Evolutionary conservation across 768 basidiomycete species (phyloP), one percentile per base, ranked within the genome.

Genomic region (Leccinum variicolor): DNA sequence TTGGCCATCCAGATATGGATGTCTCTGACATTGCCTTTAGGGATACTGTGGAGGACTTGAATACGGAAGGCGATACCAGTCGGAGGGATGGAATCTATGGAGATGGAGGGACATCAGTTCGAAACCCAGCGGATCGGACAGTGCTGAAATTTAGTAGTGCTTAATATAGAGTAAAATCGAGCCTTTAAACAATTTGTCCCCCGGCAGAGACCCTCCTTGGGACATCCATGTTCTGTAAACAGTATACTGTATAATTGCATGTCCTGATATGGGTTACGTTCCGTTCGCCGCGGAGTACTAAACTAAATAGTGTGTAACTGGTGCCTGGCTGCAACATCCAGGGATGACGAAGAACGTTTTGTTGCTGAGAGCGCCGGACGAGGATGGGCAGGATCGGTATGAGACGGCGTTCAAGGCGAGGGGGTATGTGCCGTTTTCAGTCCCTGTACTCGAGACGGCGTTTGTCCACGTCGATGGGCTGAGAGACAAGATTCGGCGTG

Each of bases 361-460:
- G 33, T 64, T 84, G 13, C 69, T 83, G 54, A 74, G 79, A 58
- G 64, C 76, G 5, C 71, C 76, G 0, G 61, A 66, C 11, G 61
- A 69, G 31, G 70, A 70, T 28, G 63, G 62, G 6, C 65, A 62
- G 0, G 90, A 93, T 71, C 79, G 75, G 26, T 93, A 93, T 66
- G 83, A 86, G 59, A 57, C 64, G 0, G 72, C 75, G 1, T 83
- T 92, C 33, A 52, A 65, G 13, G 64, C 69, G 1, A 74, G 72
- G 8, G 82, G 81, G 8, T 89, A 85, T 66, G 58, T 65, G 11
- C 71, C 86, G 1, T 51, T 81, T 33, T 89, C 86, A n/a, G 72
- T 92, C 1, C 82, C 89, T 0, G 88, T 89, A 5, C 81, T 93
- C 46, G 84, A 91, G 68, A 91, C 91, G 0, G 72, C 76, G 7